Conservation (phyloP, 2,329 filamentous ascomycete genomes). For the Epichloe gansuensis region DNA sequence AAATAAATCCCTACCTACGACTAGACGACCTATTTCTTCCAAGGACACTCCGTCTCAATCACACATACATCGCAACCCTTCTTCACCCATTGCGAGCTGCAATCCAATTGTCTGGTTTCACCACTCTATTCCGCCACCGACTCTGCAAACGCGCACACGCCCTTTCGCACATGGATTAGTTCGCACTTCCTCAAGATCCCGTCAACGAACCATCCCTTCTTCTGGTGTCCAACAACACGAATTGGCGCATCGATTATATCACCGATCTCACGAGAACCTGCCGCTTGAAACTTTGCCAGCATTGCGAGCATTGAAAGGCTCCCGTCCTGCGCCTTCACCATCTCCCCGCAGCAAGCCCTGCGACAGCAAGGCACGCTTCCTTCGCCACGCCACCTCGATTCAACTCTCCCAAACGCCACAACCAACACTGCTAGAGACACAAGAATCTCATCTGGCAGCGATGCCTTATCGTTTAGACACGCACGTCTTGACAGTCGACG, state of each 20-base stretch:
- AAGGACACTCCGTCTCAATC: neutral
- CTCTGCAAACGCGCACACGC: no score
- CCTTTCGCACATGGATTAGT: no score
- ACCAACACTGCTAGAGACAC: conserved; percentile 20
- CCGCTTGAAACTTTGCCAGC: no score
- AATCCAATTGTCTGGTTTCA: neutral
- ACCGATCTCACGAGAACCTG: no score
- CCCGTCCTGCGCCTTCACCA: no score
- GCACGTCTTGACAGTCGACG: conserved; percentile 83
- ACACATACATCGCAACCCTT: neutral
- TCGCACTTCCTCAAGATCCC: no score
- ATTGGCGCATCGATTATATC: no score
- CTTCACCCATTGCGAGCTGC: neutral
- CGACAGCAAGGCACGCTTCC: neutral
- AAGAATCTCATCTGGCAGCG: conserved; percentile 25
- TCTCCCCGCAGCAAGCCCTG: no score
- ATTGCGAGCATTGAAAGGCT: no score
- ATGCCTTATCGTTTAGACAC: conserved; percentile 81
- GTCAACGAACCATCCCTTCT: no score
- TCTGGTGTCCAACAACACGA: no score
- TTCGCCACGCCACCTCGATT: neutral
- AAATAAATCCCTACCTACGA: neutral
- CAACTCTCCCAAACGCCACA: no score
- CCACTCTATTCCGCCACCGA: neutral
- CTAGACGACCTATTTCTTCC: neutral